phyloP scores from a whole-genome alignment of 768 basidiomycete genomes.

The Termitomyces sp. region DNA sequence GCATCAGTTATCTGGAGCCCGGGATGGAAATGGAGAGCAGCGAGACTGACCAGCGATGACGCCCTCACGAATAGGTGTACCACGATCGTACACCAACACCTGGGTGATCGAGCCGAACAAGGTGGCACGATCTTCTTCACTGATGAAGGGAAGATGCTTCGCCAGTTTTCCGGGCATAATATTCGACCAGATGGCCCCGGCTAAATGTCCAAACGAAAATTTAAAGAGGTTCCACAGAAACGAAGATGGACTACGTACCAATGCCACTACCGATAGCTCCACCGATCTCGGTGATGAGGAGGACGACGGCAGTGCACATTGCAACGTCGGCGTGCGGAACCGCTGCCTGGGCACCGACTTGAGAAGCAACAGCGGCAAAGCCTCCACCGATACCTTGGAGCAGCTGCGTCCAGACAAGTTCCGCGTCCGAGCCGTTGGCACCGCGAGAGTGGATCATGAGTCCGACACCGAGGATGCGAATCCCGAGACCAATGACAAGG shows the following conservation, averaged over 20 bases:
- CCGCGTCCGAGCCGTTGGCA: conserved; percentile 45
- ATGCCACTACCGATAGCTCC: conserved; percentile 61
- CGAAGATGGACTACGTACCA: conserved; percentile 27
- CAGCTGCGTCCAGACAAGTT: conserved; percentile 62
- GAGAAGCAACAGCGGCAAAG: conserved; percentile 50
- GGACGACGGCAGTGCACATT: conserved; percentile 59
- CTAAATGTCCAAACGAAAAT: conserved; percentile 18
- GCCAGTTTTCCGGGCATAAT: conserved; percentile 61
- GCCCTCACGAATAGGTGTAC: conserved; percentile 57
- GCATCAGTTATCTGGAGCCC: not conserved
- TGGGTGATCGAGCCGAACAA: conserved; percentile 53
- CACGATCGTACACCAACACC: conserved; percentile 43
- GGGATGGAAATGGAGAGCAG: not conserved
- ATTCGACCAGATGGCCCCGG: conserved; percentile 62
- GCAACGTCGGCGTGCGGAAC: conserved; percentile 64
- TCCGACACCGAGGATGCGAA: conserved; percentile 58
- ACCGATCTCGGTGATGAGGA: conserved; percentile 67
- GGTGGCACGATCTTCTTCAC: conserved; percentile 32
- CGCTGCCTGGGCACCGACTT: conserved; percentile 60
- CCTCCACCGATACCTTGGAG: conserved; percentile 76
- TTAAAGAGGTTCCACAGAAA: conserved; percentile 1
- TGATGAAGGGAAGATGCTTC: conserved; percentile 45
- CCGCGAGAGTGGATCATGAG: conserved; percentile 71
- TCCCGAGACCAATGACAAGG: conserved; percentile 50
- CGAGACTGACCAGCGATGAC: conserved; percentile 48